phyloP scores from a whole-genome alignment of 306 rosid species.

The Begonia fuchsioides region DNA sequence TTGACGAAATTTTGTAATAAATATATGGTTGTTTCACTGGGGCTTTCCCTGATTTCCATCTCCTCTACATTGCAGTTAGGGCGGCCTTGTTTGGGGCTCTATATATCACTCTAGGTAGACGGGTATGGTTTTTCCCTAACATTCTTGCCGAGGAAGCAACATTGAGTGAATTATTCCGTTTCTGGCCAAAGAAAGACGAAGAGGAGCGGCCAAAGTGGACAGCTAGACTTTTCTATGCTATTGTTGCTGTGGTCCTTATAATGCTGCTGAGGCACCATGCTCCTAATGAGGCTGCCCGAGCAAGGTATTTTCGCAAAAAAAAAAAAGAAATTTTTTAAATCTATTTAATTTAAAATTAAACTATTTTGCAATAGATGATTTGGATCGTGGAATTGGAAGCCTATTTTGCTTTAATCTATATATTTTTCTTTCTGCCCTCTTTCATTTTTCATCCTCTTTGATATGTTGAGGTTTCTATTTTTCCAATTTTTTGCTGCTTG shows the following conservation, averaged over 20 bases:
- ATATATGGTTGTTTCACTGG: too few relatives aligned
- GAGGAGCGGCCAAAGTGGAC: constrained; percentile 97
- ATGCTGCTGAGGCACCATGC: constrained; percentile 89
- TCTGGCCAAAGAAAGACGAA: constrained; percentile 90
- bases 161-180: constrained; percentile 79
- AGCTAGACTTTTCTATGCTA: constrained; percentile 73
- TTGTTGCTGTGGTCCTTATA: constrained; percentile 62
- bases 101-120: constrained; percentile 62
- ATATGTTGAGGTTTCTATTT: too few relatives aligned
- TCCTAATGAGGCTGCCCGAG: constrained; percentile 99
- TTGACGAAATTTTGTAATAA: too few relatives aligned
- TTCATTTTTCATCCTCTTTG: too few relatives aligned
- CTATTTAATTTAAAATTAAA: too few relatives aligned
- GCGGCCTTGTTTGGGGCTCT: constrained; percentile 54
- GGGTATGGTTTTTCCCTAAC: constrained; percentile 92
- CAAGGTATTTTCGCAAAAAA: constrained; percentile 34
- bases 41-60: background rate
- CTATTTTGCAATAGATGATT: too few relatives aligned
- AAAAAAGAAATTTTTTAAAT: too few relatives aligned
- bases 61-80: constrained; percentile 51
- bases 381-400: too few relatives aligned
- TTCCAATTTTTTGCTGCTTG: too few relatives aligned
- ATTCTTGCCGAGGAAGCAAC: constrained; percentile 98
- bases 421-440: too few relatives aligned
- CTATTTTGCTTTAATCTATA: too few relatives aligned